Base-by-base conservation (phyloP, 164 flowering plant genomes). In the Buxus sempervirens region DNA sequence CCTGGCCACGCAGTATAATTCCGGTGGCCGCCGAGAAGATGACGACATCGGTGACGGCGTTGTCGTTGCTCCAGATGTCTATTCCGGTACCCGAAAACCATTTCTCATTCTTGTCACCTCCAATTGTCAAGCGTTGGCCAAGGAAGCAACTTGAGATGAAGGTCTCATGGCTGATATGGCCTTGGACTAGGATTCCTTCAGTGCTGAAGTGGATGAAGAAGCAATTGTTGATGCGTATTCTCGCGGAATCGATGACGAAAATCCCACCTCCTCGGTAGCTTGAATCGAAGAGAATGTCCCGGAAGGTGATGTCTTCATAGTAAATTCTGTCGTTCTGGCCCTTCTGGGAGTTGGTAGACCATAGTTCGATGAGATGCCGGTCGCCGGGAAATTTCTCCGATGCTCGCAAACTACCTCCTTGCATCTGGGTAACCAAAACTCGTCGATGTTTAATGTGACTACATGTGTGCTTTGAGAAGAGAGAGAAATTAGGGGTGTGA, bases 1-100 rank as follows among this genome's bases (percentile, higher is more conserved):
- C 89, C 42, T 75, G 84, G 1, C 91, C 91, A 9, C 78, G 69
- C 9, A 87, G 19, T 0, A 75, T 18, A 9, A 87, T 49, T 0
- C 89, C 89, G 10, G 63, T 70, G 4, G 79, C 87, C 0, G 86
- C 87, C 0, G 91, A 85, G 77, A 87, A 87, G 20, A 87, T 80
- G 19, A 58, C 85, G 0, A 81, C 80, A 13, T 88, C 85, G 0
- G 87, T 84, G 49, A 86, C 73, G 0, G 78, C 77, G 56, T 86
- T 83, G 53, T 88, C 92, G 75, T 86, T 60, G 78, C 77, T 70
- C 42, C 67, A 70, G 13, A 75, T 63, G 28, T 75, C 69, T 14
- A 75, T 75, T 0, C 66, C 92, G 0, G 86, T 86, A 22, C 90
- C 90, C 0, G 92, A 63, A 65, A 76, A 88, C 23, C 56, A 19